Evolutionary conservation across 495 filamentous ascomycete species (phyloP), one percentile per base, ranked within the genome.

Genomic region (Xylaria castorea): DNA sequence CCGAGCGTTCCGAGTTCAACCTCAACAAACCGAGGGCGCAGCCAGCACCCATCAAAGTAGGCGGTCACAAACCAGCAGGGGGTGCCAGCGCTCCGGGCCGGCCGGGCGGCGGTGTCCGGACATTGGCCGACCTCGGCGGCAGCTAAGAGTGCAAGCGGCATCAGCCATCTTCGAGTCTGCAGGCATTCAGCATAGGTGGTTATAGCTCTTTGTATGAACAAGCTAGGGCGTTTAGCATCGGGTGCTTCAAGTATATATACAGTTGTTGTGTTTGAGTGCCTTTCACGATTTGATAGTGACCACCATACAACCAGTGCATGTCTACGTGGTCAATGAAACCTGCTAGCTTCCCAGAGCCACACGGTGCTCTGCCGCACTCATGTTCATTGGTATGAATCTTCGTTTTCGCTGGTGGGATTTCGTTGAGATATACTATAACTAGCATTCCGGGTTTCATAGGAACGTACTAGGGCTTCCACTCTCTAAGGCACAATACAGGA

Each of bases 1-100:
- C 90, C 0, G 86, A 91, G 77, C 83, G 82, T 34, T 92, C 90
- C 2, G 76, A 81, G 25, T 94, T 91, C 80, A 93, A 93, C 73
- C 80, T 89, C 53, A 79, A 83, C 25, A 82, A 78, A 36, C 78
- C 79, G 3, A 75, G 75, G 18, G 68, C 76, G 16, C 70, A 72
- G 34, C 73, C 77, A 8, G 18, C 65, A 22, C 72, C 72, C 44
- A 74, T 73, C 20, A 58, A 71, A 32, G 3, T 67, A 9, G 71
- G 65, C 22, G 69, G 72, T 20, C 71, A 3, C 79, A 75, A 73
- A 75, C 55, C 64, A 62, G 48, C 64, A 12, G 76, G 55, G 18
- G 74, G 74, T 36, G 77, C 76, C 14, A 66, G 76, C 46, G 79
- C 74, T 63, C 38, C 75, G 8, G 76, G 75, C 57, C 75, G 76